Evolutionary conservation across 169 alveolate genomes (phyloP), one percentile per base, ranked within the genome.

Genomic region (Babesia microti): DNA sequence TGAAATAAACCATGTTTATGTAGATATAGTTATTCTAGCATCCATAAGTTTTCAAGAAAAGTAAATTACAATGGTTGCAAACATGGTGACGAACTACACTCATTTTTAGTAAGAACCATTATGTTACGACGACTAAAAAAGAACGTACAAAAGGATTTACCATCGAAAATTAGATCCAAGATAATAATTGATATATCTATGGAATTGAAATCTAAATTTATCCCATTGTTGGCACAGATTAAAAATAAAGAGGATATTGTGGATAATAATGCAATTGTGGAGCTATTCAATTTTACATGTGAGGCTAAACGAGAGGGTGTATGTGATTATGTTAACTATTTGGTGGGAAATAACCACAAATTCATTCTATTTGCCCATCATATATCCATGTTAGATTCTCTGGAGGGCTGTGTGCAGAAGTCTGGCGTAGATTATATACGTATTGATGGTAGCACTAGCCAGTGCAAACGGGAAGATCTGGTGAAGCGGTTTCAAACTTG

Each of bases 281-380:
- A 83, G 55, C 33, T 85, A 32, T 93, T 86, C 68, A 51, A 67
- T 14, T 49, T 91, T 63, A 89, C 98, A 6, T 97, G 98, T 1
- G 81, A 83, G 58, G 97, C 97, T 15, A 95, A 95, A 60, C 52
- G 80, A 17, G 67, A 81, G 44, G 97, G 95, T 7, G 88, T 88
- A 6, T 55, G 76, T 32, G 95, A 92, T 33, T 94, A 91, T 59
- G 69, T 95, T 17, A 76, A 83, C 12, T 84, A 92, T 41, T 53
- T 95, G 39, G 58, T 93, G 27, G 93, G 89, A 48, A 83, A 78
- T 40, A 81, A 78, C 22, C 57, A 57, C 36, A 94, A 93, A 78
- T 88, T 90, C 59, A 58, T 94, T 30, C 68, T 94, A 21, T 94
- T 91, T 56, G 98, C 96, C 21, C 99, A 94, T 59, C 99, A 94